A percentile compares a stretch with the other conserved stretches of the same genome.
phyloP scores from a whole-genome alignment of 1,139 yeast species.

The Lodderomyces elongisporus region DNA sequence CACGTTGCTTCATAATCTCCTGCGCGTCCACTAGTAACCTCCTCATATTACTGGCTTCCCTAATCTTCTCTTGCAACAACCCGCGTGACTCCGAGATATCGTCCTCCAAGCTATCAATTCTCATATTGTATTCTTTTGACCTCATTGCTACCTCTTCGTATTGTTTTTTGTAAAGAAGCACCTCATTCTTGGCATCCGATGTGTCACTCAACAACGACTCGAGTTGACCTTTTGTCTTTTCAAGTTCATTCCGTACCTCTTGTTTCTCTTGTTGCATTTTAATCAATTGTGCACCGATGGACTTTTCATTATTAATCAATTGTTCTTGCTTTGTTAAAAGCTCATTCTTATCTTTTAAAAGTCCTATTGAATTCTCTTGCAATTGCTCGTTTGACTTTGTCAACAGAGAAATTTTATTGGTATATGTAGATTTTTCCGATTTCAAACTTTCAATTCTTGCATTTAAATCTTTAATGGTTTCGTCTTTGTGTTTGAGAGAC shows the following conservation, averaged over 20 bases:
- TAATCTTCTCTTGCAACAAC: slow-evolving; percentile 69
- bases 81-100: slow-evolving; percentile 72
- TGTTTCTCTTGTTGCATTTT: slow-evolving; percentile 51
- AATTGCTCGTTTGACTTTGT: slow-evolving; percentile 41
- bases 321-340: slow-evolving; percentile 39
- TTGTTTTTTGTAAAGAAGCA: slow-evolving; percentile 61
- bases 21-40: slow-evolving; percentile 66
- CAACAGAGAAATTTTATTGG: slow-evolving; percentile 37
- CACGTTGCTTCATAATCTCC: slow-evolving; percentile 46
- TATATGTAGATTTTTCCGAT: slow-evolving; percentile 32
- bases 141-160: slow-evolving; percentile 73
- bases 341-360: slow-evolving; percentile 34
- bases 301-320: slow-evolving; percentile 30
- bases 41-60: slow-evolving; percentile 73
- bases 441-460: slow-evolving; percentile 32
- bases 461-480: slow-evolving; percentile 42
- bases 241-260: slow-evolving; percentile 43
- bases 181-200: slow-evolving; percentile 47
- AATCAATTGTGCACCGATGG: slow-evolving; percentile 27
- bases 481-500: slow-evolving; percentile 44
- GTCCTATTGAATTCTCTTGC: slow-evolving; percentile 29
- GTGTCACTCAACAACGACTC: slow-evolving; percentile 46
- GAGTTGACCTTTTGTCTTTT: slow-evolving; percentile 47
- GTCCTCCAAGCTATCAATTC: slow-evolving; percentile 68
- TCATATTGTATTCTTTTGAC: slow-evolving; percentile 56